Percentiles rank a stretch among this genome's conserved stretches.
Conservation (phyloP, 257 asterid species). For the Osmanthus fragrans region DNA sequence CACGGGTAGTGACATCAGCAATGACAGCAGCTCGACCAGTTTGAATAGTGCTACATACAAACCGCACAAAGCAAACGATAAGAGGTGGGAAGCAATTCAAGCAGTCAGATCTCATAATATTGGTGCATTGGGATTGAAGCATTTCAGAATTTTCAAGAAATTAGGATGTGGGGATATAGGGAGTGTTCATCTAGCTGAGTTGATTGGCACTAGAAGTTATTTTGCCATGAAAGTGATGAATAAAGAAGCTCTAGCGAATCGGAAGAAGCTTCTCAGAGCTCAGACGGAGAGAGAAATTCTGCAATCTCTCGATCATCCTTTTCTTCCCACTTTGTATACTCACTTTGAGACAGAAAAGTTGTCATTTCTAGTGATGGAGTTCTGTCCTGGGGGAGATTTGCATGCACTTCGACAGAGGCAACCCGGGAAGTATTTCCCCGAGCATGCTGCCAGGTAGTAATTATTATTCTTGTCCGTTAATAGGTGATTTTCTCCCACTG, state of each 20-base stretch:
- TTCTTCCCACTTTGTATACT: slow-evolving; percentile 62
- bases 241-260: slow-evolving; percentile 51
- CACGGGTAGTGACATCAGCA: slow-evolving; percentile 57
- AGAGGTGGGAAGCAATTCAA: slow-evolving; percentile 67
- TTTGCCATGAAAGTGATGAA: slow-evolving; percentile 79
- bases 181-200: slow-evolving; percentile 54
- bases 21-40: slow-evolving; percentile 66
- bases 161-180: slow-evolving; percentile 73
- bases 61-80: slow-evolving; percentile 65
- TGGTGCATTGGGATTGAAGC: slow-evolving; percentile 49
- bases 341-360: slow-evolving; percentile 63
- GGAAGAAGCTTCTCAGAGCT: slow-evolving; percentile 63
- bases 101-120: slow-evolving; percentile 45
- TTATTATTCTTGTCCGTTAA: not conserved
- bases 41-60: slow-evolving; percentile 45
- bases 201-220: slow-evolving; percentile 55
- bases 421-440: slow-evolving; percentile 57
- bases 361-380: slow-evolving; percentile 69
- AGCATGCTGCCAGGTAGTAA: slow-evolving; percentile 63
- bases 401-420: slow-evolving; percentile 64
- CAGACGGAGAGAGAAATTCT: slow-evolving; percentile 69
- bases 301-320: slow-evolving; percentile 64
- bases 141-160: slow-evolving; percentile 50
- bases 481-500: not conserved
- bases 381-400: slow-evolving; percentile 69